These are phyloP conservation scores for Trifolium dubium DNA, from an alignment of 306 rosid genomes.

Conservation along the genomic window DNA sequence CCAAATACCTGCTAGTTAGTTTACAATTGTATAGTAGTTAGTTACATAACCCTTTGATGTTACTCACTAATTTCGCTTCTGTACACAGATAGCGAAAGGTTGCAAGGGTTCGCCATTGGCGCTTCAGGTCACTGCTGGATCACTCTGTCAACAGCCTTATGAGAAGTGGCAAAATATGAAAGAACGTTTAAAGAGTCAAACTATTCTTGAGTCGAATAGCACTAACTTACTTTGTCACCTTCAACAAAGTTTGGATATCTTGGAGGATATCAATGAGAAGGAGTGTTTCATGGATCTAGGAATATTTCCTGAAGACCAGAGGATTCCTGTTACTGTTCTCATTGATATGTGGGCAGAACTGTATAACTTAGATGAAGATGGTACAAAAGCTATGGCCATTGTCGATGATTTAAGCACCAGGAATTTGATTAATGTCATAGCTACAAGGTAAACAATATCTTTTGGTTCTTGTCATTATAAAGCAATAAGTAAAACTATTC, in stretches of 20 bases:
- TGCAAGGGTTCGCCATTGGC: conserved; percentile 68
- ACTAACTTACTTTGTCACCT: conserved; percentile 50
- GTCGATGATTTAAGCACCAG: conserved; percentile 44
- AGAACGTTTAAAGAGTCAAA: conserved; percentile 44
- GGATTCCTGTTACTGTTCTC: conserved; percentile 61
- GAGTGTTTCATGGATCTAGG: conserved; percentile 77
- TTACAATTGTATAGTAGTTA: conserved; percentile 16
- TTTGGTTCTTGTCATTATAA: conserved; percentile 1
- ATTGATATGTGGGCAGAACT: conserved; percentile 72
- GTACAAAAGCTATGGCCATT: conserved; percentile 48
- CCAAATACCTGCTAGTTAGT: background rate
- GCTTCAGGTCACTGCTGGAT: conserved; percentile 54
- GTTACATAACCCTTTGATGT: background rate
- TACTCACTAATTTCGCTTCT: conserved; percentile 8
- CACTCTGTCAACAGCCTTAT: conserved; percentile 52
- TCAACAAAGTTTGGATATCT: conserved; percentile 59
- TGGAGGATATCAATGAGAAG: conserved; percentile 50
- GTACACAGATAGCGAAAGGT: conserved; percentile 58
- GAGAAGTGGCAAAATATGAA: conserved; percentile 53
- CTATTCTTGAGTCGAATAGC: conserved; percentile 44
- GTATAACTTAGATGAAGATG: conserved; percentile 48
- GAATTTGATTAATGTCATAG: conserved; percentile 54
- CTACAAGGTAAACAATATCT: conserved; percentile 55
- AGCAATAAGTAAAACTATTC: background rate
- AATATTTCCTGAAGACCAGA: conserved; percentile 70